Evolutionary conservation across 345 rosid genomes (phyloP), one percentile per base, ranked within the genome.

Genomic region (Mangifera indica): DNA sequence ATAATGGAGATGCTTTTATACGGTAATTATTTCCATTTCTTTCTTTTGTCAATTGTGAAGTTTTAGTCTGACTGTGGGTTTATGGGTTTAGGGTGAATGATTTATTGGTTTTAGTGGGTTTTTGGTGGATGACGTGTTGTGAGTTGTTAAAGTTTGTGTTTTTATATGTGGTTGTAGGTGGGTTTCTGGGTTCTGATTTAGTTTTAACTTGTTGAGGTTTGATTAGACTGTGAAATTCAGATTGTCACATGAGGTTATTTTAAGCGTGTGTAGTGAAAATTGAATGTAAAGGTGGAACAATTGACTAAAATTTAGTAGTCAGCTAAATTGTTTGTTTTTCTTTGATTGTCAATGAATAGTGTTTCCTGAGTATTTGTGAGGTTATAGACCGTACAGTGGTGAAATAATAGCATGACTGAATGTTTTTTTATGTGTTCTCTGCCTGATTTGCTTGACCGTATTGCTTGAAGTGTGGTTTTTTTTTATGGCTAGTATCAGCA

Each of bases 1-100:
- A 70, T 40, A 70, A 72, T 69, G 88, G 89, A 20, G 80, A 79
- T 53, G 81, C 97, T 59, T 89, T 76, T 61, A 86, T 91, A 73
- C 88, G 93, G 97, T 91, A 82, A 82, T 5, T 8, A 37, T 48
- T 29, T 24, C 69, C 17, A 32, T 37, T 44, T 70, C 29, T 34
- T 55, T 62, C 56, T 54, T 32, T 71, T 58, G 40, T 60, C 13
- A 22, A 12, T 56, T 32, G 49, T 72, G 67, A 22, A 17, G 17
- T 45, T 1, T 49, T 4, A 25, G 13, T 48, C n/a, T n/a, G n/a
- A n/a, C 10, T 45, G 26, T 45, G 7, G 37, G 4, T 34, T 34
- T 40, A 2, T 65, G 11, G 54, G 24, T 10, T 18, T 55, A 40
- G 13, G 10, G 51, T 3, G 63, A 56, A 20, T 17, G 11, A n/a